phyloP scores from a whole-genome alignment of 2,329 filamentous ascomycete genomes.

The Trichophyton benhamiae region DNA sequence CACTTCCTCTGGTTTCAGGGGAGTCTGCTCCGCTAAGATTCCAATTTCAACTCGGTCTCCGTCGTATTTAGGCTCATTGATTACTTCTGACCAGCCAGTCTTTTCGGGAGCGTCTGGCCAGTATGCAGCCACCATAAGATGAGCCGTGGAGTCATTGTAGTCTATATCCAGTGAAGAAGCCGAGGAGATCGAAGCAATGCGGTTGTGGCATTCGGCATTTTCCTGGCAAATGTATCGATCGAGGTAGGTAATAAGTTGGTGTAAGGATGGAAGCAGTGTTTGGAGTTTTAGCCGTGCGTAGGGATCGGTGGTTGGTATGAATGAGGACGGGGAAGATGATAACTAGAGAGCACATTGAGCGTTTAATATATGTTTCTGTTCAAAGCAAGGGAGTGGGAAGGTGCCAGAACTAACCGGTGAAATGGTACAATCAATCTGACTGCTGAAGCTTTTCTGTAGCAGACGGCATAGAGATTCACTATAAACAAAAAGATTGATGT shows the following conservation, averaged over 20 bases:
- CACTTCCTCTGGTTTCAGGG: constrained; percentile 55
- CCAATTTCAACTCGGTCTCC: constrained; percentile 62
- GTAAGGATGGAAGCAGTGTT: constrained; percentile 41
- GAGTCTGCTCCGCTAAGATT: constrained; percentile 53
- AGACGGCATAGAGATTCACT: constrained; percentile 40
- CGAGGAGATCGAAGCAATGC: constrained; percentile 36
- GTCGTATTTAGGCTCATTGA: constrained; percentile 19
- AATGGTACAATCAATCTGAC: constrained; percentile 43
- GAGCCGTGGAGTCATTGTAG: constrained; percentile 56
- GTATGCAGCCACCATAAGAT: constrained; percentile 51
- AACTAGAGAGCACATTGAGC: neutral
- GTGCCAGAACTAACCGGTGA: constrained; percentile 46
- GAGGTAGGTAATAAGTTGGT: constrained; percentile 43
- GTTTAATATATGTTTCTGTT: neutral
- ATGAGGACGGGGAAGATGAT: neutral
- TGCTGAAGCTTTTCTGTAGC: constrained; percentile 46
- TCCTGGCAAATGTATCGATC: constrained; percentile 41
- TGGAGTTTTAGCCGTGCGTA: neutral
- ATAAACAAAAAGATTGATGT: constrained; percentile 15
- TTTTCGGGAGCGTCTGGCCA: constrained; percentile 38
- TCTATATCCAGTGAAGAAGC: constrained; percentile 64
- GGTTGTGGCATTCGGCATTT: constrained; percentile 40
- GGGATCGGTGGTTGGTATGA: neutral
- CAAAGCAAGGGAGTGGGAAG: neutral
- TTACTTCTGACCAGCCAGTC: constrained; percentile 37